A percentile compares a stretch with the other conserved stretches of the same genome.
phyloP scores from a whole-genome alignment of 305 asterid species.

The Solanum aculeatissimum region DNA sequence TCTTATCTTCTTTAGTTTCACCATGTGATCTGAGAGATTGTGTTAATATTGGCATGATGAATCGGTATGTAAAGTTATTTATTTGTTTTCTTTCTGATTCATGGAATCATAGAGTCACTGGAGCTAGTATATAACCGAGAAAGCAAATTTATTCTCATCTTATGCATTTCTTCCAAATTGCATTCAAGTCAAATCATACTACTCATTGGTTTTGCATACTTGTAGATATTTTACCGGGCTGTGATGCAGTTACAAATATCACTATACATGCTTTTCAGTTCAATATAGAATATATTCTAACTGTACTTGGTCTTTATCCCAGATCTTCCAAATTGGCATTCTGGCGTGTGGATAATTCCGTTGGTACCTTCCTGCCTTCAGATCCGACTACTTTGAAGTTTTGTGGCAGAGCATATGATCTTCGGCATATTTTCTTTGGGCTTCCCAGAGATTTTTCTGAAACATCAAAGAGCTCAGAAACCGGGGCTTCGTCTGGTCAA shows the following conservation, averaged over 20 bases:
- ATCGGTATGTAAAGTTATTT: constrained; percentile 39
- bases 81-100: not conserved
- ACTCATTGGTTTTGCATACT: not conserved
- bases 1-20: constrained; percentile 69
- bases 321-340: constrained; percentile 64
- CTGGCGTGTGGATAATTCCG: constrained; percentile 94
- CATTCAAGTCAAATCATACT: not conserved
- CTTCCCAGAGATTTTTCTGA: constrained; percentile 36
- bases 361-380: constrained; percentile 83
- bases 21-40: constrained; percentile 88
- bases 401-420: constrained; percentile 63
- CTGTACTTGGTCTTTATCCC: constrained; percentile 9
- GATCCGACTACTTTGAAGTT: constrained; percentile 43
- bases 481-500: constrained; percentile 33
- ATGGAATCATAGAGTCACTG: not conserved
- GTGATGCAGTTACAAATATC: not conserved
- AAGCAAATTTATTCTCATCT: not conserved
- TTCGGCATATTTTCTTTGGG: constrained; percentile 57
- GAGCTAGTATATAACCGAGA: not conserved
- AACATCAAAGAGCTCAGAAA: constrained; percentile 26
- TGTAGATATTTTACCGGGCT: not conserved
- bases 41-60: constrained; percentile 33
- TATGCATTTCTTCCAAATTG: not conserved
- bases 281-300: not conserved
- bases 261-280: not conserved